A percentile compares a stretch with the other conserved stretches of the same genome.
Conservation (phyloP, 805 yeast species). For the Saccharomycopsis vini region DNA sequence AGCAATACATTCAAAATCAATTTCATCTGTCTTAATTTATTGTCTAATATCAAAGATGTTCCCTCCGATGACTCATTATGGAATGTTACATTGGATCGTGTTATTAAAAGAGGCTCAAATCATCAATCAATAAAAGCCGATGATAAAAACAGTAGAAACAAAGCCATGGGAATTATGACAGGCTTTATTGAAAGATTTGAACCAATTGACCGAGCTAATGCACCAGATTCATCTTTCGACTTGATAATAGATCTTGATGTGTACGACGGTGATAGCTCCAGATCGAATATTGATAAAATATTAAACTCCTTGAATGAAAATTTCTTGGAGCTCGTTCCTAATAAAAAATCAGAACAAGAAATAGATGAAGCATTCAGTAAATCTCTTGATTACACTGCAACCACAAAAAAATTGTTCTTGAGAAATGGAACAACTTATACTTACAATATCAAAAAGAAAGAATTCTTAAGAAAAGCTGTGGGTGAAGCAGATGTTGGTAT, state of each 20-base stretch:
- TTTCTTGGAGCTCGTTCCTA: constrained; percentile 34
- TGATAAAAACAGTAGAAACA: constrained; percentile 32
- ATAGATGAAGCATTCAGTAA: constrained; percentile 38
- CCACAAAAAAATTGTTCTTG: constrained; percentile 30
- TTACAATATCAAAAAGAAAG: constrained; percentile 1
- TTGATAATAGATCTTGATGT: constrained; percentile 49
- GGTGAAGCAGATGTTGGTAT: constrained; percentile 63
- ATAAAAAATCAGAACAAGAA: constrained; percentile 33
- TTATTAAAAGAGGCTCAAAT: constrained; percentile 66
- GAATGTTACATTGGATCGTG: constrained; percentile 49
- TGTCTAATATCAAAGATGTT: constrained; percentile 29
- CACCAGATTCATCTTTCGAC: constrained; percentile 67
- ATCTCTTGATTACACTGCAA: constrained; percentile 51
- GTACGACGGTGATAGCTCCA: constrained; percentile 33
- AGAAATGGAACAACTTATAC: constrained; percentile 4
- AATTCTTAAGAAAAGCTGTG: constrained; percentile 7
- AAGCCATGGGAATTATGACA: constrained; percentile 53
- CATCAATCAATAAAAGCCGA: constrained; percentile 70
- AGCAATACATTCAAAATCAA: constrained; percentile 29
- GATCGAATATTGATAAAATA: constrained; percentile 39
- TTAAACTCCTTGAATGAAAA: constrained; percentile 27
- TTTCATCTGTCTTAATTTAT: constrained; percentile 62
- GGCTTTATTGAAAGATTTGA: constrained; percentile 70
- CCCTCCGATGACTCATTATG: constrained; percentile 31
- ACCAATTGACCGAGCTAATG: constrained; percentile 34